Conservation (phyloP, 2,329 filamentous ascomycete genomes). For the Aureobasidium subglaciale region DNA sequence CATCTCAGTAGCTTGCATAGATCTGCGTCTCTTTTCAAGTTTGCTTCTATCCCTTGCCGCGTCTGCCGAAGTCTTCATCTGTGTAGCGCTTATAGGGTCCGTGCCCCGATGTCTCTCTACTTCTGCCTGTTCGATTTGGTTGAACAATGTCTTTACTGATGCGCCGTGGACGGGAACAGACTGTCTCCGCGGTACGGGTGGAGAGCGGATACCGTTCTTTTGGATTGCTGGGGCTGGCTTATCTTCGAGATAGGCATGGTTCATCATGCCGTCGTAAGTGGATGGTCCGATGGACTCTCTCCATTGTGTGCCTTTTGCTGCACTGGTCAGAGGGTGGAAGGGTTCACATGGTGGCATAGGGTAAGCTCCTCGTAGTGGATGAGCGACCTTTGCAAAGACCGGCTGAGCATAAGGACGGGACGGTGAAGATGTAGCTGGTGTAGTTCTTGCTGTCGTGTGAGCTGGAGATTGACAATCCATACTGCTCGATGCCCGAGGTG, state of each 20-base stretch:
- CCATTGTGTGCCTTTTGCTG: too few species aligned
- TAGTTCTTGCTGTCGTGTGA: conserved; percentile 35
- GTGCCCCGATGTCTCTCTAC: too few species aligned
- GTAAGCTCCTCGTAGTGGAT: neutral
- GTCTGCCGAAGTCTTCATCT: conserved; percentile 39
- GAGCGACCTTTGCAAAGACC: conserved; percentile 19
- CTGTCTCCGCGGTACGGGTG: conserved; percentile 14
- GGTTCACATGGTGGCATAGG: conserved; percentile 36
- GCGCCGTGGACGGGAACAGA: neutral
- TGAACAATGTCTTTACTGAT: conserved; percentile 19
- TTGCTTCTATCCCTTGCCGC: conserved; percentile 50
- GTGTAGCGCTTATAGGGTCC: too few species aligned
- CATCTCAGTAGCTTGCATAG: conserved; percentile 54
- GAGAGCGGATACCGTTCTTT: neutral
- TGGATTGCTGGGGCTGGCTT: neutral
- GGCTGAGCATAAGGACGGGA: conserved; percentile 28
- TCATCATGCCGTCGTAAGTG: neutral
- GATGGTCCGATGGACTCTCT: too few species aligned
- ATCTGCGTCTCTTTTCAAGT: conserved; percentile 38
- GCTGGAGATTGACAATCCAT: conserved; percentile 20
- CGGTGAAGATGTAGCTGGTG: conserved; percentile 46
- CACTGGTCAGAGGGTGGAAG: conserved; percentile 51
- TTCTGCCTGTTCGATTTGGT: conserved; percentile 28
- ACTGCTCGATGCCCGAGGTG: conserved; percentile 11
- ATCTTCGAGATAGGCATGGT: neutral